Evolutionary conservation across 179 eudicot genomes (phyloP), one percentile per base, ranked within the genome.

Genomic region (Beta macrorhiza): DNA sequence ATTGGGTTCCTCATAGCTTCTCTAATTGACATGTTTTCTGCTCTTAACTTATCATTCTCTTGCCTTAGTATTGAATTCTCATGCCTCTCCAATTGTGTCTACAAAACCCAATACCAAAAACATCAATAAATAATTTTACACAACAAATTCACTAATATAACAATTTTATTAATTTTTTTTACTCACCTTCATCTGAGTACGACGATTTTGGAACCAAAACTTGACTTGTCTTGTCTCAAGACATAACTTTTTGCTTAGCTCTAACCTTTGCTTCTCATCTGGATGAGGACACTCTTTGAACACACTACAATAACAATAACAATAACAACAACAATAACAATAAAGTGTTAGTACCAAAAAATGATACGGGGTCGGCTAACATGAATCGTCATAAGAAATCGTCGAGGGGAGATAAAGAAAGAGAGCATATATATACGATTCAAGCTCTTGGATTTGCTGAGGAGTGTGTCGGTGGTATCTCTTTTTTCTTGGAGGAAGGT

Each of bases 221-320:
- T 96, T 96, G 75, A 96, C 98, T 86, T 96, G 99, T 56, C 99
- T 80, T 12, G 94, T 91, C 80, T 94, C 99, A 86, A 96, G 91
- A 68, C 88, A 87, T 52, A 96, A 92, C 87, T 96, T 91, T 73
- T 79, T 92, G 82, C 99, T 94, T 16, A 97, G 95, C 89, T 97
- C 99, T 85, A 91, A 73, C 83, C 99, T 88, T 91, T 93, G 99
- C 81, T 97, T 97, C 87, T 97, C 99, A 88, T 97, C 99, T 19
- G 99, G 99, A 81, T 97, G 99, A 69, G 98, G 99, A 75, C 97
- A 97, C 91, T 94, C 97, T 74, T 97, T 97, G 80, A 97, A 97
- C 80, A 97, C 90, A 85, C 99, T 96, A 70, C 75, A 57, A 69
- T 29, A 65, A 4, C 11, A 12, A 5, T 19, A 29, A 45, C 16